Base-by-base conservation (phyloP, 306 rosid genomes). In the Dalbergia cochinchinensis region DNA sequence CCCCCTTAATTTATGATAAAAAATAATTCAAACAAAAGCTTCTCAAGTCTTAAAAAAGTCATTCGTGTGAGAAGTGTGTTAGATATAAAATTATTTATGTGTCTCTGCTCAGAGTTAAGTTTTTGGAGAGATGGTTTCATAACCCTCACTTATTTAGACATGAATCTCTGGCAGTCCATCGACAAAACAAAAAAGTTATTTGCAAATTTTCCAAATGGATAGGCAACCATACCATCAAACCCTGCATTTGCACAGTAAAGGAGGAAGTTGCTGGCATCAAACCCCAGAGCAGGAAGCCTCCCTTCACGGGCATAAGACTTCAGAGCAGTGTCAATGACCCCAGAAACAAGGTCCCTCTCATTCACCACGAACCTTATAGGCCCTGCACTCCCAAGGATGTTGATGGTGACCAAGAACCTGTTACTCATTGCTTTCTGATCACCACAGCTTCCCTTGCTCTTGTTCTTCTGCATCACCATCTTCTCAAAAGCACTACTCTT, bases 231-330 rank as follows among this genome's bases (percentile, higher is more conserved):
- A 94, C 97, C 98, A 66, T 92, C 94, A 47, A 87, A 88, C 13
- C 89, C 90, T 0, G 88, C 85, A 71, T 74, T 82, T 6, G 94
- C 89, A 79, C 83, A 82, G 77, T 94, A 92, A 65, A 94, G 97
- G 54, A 84, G 77, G 69, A 94, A 92, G n/a, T 88, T 87, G 55
- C 51, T 53, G 74, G 86, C 83, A 78, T 92, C 82, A 13, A 90
- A 88, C 2, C 97, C 94, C 3, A 94, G 91, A 86, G 88, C 76
- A n/a, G 97, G 97, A 60, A 94, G 87, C 9, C 98, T 90, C 19
- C 94, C 98, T 87, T 94, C 93, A 4, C 96, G 90, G 0, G 98
- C 97, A 72, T 92, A 94, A 6, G 87, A 88, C 83, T 94, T 94
- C 55, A 94, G 83, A 15, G 91, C 89, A 44, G 89, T 91, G 15